phyloP scores from a whole-genome alignment of 2,329 filamentous ascomycete species.

The Aspergillus niger region DNA sequence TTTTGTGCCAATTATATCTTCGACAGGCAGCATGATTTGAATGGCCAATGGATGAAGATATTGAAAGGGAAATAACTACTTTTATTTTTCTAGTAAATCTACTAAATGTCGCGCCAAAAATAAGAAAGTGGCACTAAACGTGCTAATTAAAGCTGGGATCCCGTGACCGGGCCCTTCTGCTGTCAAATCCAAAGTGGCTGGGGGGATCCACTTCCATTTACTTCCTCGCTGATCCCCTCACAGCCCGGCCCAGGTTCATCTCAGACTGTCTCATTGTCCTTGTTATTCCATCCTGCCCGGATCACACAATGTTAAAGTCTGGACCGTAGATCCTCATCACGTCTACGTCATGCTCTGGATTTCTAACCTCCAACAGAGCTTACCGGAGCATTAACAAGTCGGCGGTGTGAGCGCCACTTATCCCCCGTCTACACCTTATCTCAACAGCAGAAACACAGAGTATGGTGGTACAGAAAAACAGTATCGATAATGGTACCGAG shows the following conservation, averaged over 20 bases:
- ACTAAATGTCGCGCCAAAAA: too few species aligned
- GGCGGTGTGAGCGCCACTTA: background rate
- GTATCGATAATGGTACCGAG: background rate
- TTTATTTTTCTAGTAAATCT: background rate
- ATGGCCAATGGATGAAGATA: background rate
- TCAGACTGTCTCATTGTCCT: background rate
- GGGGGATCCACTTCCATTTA: background rate
- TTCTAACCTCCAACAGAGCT: background rate
- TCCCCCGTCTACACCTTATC: background rate
- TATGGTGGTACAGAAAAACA: background rate
- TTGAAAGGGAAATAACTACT: background rate
- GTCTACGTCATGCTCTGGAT: background rate
- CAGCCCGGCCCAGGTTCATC: too few species aligned
- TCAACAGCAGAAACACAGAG: background rate
- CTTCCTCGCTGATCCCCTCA: too few species aligned
- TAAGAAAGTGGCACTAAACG: background rate
- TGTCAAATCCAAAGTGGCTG: background rate
- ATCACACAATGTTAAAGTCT: background rate
- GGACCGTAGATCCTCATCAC: background rate
- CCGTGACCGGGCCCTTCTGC: background rate
- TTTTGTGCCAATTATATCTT: background rate
- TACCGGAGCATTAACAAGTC: background rate
- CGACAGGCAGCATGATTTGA: background rate
- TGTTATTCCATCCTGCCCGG: background rate
- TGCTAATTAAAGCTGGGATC: background rate